Percentiles rank a stretch among this genome's conserved stretches.
These are phyloP conservation scores for Candida gigantensis DNA, from an alignment of 1,139 yeast species.

Conservation along the genomic window DNA sequence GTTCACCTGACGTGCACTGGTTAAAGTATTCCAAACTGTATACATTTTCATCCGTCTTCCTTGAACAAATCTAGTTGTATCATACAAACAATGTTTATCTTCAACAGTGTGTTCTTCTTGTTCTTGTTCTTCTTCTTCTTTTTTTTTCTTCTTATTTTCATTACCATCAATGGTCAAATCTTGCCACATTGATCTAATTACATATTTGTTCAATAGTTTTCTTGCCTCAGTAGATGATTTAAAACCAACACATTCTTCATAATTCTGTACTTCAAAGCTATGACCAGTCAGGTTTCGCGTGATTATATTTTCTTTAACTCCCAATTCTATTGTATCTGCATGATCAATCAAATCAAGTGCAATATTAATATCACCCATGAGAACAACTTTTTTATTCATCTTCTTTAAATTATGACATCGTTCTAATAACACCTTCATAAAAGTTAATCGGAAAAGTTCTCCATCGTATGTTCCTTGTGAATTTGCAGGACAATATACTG, in stretches of 20 bases:
- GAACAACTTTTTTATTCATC: constrained; percentile 64
- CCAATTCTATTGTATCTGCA: constrained; percentile 64
- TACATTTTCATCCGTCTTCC: constrained; percentile 66
- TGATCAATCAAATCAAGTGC: constrained; percentile 78
- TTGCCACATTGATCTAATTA: constrained; percentile 19
- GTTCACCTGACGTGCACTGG: constrained; percentile 77
- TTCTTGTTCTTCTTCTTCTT: too few species aligned
- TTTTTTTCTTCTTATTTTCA: background rate
- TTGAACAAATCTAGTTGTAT: constrained; percentile 61
- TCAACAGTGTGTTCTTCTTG: too few species aligned
- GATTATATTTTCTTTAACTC: constrained; percentile 27
- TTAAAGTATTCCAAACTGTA: constrained; percentile 89
- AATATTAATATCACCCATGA: constrained; percentile 89
- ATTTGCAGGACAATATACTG: constrained; percentile 92
- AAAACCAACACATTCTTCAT: constrained; percentile 39
- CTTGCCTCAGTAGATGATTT: constrained; percentile 46
- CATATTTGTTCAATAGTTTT: constrained; percentile 42
- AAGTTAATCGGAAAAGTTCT: constrained; percentile 57
- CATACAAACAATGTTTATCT: constrained; percentile 47
- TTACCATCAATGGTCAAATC: constrained; percentile 4
- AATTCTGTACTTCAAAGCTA: constrained; percentile 45
- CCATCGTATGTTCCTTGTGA: constrained; percentile 73
- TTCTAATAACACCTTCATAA: constrained; percentile 56
- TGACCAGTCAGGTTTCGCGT: constrained; percentile 24
- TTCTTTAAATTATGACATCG: constrained; percentile 57